Percentiles rank a stretch among this genome's conserved stretches.
Conservation (phyloP, 164 flowering plant genomes). For the Stephania cephalantha region DNA sequence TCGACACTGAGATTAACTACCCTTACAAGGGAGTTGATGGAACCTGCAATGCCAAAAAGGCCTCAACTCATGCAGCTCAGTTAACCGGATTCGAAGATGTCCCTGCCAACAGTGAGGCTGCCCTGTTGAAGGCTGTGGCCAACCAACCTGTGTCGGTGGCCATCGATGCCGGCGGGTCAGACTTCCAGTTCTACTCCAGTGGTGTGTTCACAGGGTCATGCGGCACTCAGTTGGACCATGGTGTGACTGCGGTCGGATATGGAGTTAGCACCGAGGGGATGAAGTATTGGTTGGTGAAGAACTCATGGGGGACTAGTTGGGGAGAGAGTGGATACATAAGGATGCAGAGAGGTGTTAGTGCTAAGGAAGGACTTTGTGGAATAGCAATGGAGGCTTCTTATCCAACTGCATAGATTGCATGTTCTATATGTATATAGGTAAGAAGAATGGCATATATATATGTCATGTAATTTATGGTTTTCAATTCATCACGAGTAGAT, state of each 20-base stretch:
- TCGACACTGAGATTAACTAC: background rate
- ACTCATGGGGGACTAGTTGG: background rate
- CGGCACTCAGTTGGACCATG: constrained; percentile 2
- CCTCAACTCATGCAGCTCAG: background rate
- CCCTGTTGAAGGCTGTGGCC: background rate
- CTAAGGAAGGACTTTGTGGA: constrained; percentile 11
- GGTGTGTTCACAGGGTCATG: background rate
- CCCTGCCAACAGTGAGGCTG: background rate
- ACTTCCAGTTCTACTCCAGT: constrained; percentile 4
- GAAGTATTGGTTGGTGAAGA: constrained; percentile 13
- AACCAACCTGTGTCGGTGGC: background rate
- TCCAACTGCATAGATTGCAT: background rate
- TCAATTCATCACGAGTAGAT: no score
- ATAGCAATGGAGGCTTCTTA: constrained; percentile 11
- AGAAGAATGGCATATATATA: no score
- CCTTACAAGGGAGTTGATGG: background rate
- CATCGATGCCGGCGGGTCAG: background rate
- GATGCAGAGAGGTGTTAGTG: constrained; percentile 8
- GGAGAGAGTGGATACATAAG: background rate
- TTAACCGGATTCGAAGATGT: background rate
- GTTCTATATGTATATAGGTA: no score
- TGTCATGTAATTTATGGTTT: no score
- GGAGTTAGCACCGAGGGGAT: background rate
- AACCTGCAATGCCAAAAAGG: background rate
- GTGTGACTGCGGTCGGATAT: constrained; percentile 9